phyloP scores from a whole-genome alignment of 768 basidiomycete species.

The Hericium alpestre region DNA sequence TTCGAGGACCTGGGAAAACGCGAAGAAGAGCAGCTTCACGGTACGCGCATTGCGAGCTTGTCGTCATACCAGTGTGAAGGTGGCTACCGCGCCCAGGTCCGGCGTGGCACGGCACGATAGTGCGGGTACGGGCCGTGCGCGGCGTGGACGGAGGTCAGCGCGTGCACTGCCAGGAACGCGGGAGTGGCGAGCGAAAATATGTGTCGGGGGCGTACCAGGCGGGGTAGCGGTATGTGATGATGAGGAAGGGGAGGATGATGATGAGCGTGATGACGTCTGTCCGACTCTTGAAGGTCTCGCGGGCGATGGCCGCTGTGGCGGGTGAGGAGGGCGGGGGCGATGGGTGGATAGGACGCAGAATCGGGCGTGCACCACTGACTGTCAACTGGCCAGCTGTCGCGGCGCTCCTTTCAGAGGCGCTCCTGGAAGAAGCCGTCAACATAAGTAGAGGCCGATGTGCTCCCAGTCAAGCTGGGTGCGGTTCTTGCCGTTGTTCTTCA shows the following conservation, averaged over 20 bases:
- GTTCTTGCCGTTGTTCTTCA: slow-evolving; percentile 63
- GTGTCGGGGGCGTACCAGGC: slow-evolving; percentile 50
- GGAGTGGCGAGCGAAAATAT: slow-evolving; percentile 46
- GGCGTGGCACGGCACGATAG: slow-evolving; percentile 25
- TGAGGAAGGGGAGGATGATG: slow-evolving; percentile 11
- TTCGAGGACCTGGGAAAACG: slow-evolving; percentile 45
- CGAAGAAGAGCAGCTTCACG: slow-evolving; percentile 51
- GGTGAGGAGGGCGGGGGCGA: not conserved
- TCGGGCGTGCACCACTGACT: slow-evolving; percentile 51
- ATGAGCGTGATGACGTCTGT: slow-evolving; percentile 21
- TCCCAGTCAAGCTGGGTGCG: slow-evolving; percentile 42
- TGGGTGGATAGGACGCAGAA: slow-evolving; percentile 21
- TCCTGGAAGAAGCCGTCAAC: slow-evolving; percentile 33
- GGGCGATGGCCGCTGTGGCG: slow-evolving; percentile 17
- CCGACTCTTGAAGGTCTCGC: slow-evolving; percentile 17
- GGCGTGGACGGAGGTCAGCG: slow-evolving; percentile 22
- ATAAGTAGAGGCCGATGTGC: slow-evolving; percentile 34
- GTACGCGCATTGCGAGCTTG: slow-evolving; percentile 20
- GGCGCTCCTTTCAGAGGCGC: slow-evolving; percentile 32
- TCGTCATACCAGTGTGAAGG: slow-evolving; percentile 13
- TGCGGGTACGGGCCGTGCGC: slow-evolving; percentile 38
- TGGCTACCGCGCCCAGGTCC: slow-evolving; percentile 9
- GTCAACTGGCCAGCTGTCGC: slow-evolving; percentile 51
- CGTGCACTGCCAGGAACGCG: slow-evolving; percentile 12
- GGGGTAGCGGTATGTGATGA: slow-evolving; percentile 36